These are phyloP conservation scores for Debaryomycetaceae sp. DNA, from an alignment of 1,139 yeast species.

Conservation along the genomic window DNA sequence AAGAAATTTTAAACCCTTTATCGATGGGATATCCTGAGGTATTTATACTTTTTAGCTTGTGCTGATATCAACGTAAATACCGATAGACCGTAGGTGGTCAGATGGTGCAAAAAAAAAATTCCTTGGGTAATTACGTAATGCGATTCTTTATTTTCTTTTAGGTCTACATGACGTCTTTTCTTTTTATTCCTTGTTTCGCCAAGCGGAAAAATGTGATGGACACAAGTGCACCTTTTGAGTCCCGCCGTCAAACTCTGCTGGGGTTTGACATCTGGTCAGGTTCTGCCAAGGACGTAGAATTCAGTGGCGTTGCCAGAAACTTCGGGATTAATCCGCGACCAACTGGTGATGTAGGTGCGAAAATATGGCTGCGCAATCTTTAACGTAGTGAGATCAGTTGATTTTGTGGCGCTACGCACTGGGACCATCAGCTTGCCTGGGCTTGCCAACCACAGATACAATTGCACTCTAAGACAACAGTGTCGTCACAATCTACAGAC, in stretches of 20 bases:
- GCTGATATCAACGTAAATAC: background rate
- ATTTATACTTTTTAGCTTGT: background rate
- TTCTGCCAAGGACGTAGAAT: too few species aligned
- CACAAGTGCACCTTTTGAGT: background rate
- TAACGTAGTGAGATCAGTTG: background rate
- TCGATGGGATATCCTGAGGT: background rate
- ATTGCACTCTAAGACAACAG: background rate
- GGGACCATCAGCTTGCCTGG: background rate
- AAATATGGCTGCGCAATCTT: background rate
- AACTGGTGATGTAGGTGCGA: background rate
- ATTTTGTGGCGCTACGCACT: background rate
- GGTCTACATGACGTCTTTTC: background rate
- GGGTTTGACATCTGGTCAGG: too few species aligned
- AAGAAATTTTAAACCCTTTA: background rate
- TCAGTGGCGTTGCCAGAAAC: background rate
- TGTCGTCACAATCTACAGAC: background rate
- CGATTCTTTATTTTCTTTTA: background rate
- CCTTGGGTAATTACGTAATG: background rate
- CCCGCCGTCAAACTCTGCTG: background rate
- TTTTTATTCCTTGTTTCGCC: background rate
- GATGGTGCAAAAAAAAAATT: background rate
- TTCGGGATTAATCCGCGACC: background rate
- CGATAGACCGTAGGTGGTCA: background rate
- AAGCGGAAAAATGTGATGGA: background rate
- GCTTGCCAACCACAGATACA: background rate